A percentile compares a stretch with the other conserved stretches of the same genome.
Evolutionary conservation across 176 grass and related monocot genomes (phyloP).

Genomic region (Carex cristatella): DNA sequence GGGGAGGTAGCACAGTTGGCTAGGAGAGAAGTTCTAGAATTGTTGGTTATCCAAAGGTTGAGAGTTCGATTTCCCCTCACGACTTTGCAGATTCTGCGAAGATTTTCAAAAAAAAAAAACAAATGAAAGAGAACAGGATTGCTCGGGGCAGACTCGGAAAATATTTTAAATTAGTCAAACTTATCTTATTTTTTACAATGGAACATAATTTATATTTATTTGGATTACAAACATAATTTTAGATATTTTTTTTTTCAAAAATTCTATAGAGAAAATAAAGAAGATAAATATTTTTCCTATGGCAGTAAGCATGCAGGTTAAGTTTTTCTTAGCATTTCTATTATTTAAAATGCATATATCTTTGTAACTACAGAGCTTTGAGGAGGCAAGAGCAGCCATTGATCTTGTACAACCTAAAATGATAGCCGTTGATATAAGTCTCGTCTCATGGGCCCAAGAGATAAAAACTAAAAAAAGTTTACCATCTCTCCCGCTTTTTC

Average conservation of each 20-base stretch:
- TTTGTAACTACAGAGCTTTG: conserved; percentile 41
- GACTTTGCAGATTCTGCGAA: too few relatives aligned
- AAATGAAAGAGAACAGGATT: background rate
- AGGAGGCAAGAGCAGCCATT: conserved; percentile 61
- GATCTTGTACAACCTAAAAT: conserved; percentile 54
- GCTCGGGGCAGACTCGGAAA: too few relatives aligned
- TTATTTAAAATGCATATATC: background rate
- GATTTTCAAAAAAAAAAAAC: background rate
- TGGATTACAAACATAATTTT: background rate
- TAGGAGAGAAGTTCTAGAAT: too few relatives aligned
- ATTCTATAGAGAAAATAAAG: background rate
- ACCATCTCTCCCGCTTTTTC: conserved; percentile 37
- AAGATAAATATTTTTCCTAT: background rate
- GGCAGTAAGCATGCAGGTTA: background rate
- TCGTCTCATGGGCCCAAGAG: conserved; percentile 36
- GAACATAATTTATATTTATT: background rate
- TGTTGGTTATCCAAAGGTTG: too few relatives aligned
- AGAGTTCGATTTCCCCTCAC: too few relatives aligned
- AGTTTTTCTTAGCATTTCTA: background rate
- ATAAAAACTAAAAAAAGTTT: conserved; percentile 16
- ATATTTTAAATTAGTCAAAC: too few relatives aligned
- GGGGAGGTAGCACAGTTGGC: too few relatives aligned
- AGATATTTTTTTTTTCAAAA: background rate
- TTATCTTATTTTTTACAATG: background rate
- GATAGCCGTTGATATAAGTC: conserved; percentile 39